A percentile compares a stretch with the other conserved stretches of the same genome.
These are phyloP conservation scores for Brassica napus DNA, from an alignment of 345 rosid species.

Conservation along the genomic window Da-Ae NC_063441.1:22425001-22425500, in stretches of 20 bases:
- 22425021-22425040: constrained; percentile 97
- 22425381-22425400: no score
- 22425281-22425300: constrained; percentile 67
- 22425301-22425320: constrained; percentile 92
- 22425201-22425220: constrained; percentile 71
- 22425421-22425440: constrained; percentile 83
- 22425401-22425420: constrained; percentile 62
- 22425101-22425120: constrained; percentile 8
- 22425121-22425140: not conserved
- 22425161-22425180: constrained; percentile 68
- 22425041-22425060: constrained; percentile 83
- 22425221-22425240: constrained; percentile 99
- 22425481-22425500: not conserved
- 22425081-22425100: constrained; percentile 87
- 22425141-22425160: not conserved
- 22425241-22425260: constrained; percentile 83
- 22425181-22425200: constrained; percentile 84
- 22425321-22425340: constrained; percentile 98
- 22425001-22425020: constrained; percentile 81
- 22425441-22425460: constrained; percentile 96
- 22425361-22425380: not conserved
- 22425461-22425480: constrained; percentile 95
- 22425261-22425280: constrained; percentile 82
- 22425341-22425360: constrained; percentile 18
- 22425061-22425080: constrained; percentile 86